Base-by-base conservation (phyloP, 257 asterid species). In the Rhazya stricta region DNA sequence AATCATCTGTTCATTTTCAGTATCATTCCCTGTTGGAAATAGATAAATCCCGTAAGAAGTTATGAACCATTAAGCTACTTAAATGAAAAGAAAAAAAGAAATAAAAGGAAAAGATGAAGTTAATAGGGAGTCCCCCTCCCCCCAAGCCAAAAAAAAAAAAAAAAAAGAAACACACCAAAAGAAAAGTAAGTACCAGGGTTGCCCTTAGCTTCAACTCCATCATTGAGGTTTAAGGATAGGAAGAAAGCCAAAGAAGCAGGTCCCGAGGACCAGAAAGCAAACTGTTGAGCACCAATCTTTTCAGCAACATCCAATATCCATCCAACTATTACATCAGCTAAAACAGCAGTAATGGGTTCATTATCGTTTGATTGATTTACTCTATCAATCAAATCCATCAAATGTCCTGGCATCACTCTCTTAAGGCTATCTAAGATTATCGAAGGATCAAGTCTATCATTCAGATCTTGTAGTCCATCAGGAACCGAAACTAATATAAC, bases 161-260 rank as follows among this genome's bases (percentile, higher is more conserved):
- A 68, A 9, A 19, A 7, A 16, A 21, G 34, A 9, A 29, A 45
- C n/a, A n/a, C n/a, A n/a, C n/a, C n/a, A n/a, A n/a, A n/a, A n/a
- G n/a, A 6, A 30, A 23, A 39, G 41, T 43, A 29, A 80, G 69
- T 84, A 88, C 90, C 89, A 51, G 86, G 81, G 19, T 19, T 61
- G 58, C 77, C 87, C 12, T 85, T 78, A 72, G 80, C 68, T 54
- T 83, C 53, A 19, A 72, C 74, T 56, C 79, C 78, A 63, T 16
- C 9, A 25, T 78, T n/a, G 60, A 89, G 86, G 39, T 78, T 74
- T 10, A 83, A 83, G 58, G 81, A 79, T 83, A 78, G 78, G 39
- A 21, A 83, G 85, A 50, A 88, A 1, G 86, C 85, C 79, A 88
- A 77, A 79, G 90, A 77, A 60, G 87, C 91, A n/a, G 85, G 82